These are phyloP conservation scores for Carex scoparia DNA, from an alignment of 176 grass and related monocot species.

Conservation along the genomic window DNA sequence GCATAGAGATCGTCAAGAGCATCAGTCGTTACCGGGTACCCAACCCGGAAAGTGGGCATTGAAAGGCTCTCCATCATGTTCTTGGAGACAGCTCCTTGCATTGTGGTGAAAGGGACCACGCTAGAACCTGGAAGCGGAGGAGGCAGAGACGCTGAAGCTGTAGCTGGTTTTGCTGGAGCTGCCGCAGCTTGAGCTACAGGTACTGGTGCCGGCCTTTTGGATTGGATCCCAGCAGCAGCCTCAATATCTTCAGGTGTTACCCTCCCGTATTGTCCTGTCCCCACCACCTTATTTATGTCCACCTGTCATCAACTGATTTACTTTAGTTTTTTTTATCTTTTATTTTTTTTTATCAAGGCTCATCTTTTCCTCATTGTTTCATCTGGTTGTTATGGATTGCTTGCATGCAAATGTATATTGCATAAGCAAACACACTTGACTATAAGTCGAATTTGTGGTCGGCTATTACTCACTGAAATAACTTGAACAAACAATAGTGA, in stretches of 20 bases:
- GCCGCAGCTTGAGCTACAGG: slow-evolving; percentile 22
- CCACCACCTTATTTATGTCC: slow-evolving; percentile 43
- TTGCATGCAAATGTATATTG: background rate
- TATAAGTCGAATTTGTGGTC: background rate
- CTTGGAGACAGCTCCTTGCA: slow-evolving; percentile 78
- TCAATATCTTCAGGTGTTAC: slow-evolving; percentile 63
- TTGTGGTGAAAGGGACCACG: slow-evolving; percentile 68
- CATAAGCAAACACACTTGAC: too few species aligned
- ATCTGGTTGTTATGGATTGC: background rate
- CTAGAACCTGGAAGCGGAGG: slow-evolving; percentile 46
- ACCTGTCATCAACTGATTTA: slow-evolving; percentile 25
- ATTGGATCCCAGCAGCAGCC: slow-evolving; percentile 60
- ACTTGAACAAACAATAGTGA: background rate
- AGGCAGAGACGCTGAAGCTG: slow-evolving; percentile 19
- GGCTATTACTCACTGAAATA: background rate
- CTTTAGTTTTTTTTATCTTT: too few species aligned
- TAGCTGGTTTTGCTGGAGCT: slow-evolving; percentile 7
- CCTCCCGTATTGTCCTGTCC: slow-evolving; percentile 53
- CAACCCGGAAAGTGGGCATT: slow-evolving; percentile 66
- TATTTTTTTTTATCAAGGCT: background rate
- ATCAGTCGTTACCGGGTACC: slow-evolving; percentile 54
- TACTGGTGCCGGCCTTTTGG: slow-evolving; percentile 28
- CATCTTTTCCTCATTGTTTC: background rate
- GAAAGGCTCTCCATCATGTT: slow-evolving; percentile 91
- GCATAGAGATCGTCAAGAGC: slow-evolving; percentile 67